A percentile compares a stretch with the other conserved stretches of the same genome.
These are phyloP conservation scores for Hydrangea macrophylla DNA, from an alignment of 148 eudicot genomes.

Conservation along the genomic window DNA sequence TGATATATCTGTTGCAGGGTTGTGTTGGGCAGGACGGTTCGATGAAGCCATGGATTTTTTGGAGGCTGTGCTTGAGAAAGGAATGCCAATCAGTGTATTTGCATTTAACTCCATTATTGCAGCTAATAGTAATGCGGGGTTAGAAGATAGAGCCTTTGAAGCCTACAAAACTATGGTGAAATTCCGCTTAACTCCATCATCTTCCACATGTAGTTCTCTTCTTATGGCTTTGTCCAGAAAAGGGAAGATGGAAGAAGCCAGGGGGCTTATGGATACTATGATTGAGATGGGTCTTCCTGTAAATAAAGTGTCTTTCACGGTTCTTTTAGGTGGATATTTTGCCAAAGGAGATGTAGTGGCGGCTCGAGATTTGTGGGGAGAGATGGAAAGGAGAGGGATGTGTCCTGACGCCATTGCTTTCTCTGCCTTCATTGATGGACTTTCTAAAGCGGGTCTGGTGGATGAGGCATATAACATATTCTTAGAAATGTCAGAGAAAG, in stretches of 20 bases:
- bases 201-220: constrained; percentile 72
- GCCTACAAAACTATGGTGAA: constrained; percentile 58
- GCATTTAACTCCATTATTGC: constrained; percentile 84
- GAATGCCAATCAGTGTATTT: constrained; percentile 52
- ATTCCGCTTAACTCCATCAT: constrained; percentile 63
- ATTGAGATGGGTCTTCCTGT: constrained; percentile 56
- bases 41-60: constrained; percentile 61
- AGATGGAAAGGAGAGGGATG: constrained; percentile 52
- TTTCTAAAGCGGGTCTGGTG: constrained; percentile 61
- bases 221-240: constrained; percentile 58
- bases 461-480: constrained; percentile 61
- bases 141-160: constrained; percentile 58
- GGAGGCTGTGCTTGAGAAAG: constrained; percentile 64
- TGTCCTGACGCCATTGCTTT: constrained; percentile 84
- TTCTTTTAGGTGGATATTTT: constrained; percentile 73
- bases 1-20: constrained; percentile 63
- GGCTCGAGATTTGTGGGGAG: constrained; percentile 73
- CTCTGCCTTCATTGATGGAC: constrained; percentile 77
- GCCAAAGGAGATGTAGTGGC: constrained; percentile 51
- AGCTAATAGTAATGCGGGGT: constrained; percentile 67
- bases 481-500: constrained; percentile 54
- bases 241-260: constrained; percentile 67
- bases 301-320: constrained; percentile 69
- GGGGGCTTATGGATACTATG: constrained; percentile 62
- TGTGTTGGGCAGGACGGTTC: constrained; percentile 78